Evolutionary conservation across 768 basidiomycete species (phyloP).

Genomic region (Hygrophorus russula): DNA sequence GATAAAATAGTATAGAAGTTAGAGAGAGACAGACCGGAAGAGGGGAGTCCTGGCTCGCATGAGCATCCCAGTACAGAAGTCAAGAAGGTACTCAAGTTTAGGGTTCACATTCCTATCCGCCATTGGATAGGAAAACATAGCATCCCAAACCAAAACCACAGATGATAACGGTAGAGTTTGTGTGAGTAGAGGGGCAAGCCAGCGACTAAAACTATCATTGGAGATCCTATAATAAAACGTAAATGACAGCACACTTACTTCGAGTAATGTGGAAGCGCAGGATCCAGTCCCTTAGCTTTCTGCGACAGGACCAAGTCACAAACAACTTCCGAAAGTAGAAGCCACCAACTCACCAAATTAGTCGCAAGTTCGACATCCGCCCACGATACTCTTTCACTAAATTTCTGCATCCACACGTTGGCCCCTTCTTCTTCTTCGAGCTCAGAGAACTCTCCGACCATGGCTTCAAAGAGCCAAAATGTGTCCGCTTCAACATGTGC

Average conservation of each 20-base stretch:
- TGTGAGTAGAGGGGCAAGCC: constrained; percentile 61
- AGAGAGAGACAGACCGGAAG: constrained; percentile 31
- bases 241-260: constrained; percentile 37
- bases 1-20: neutral
- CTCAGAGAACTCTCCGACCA: constrained; percentile 63
- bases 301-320: constrained; percentile 15
- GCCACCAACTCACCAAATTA: constrained; percentile 38
- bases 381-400: constrained; percentile 49
- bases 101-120: constrained; percentile 43
- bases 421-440: constrained; percentile 60
- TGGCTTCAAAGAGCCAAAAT: constrained; percentile 72
- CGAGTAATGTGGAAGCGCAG: constrained; percentile 66
- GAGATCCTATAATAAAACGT: neutral
- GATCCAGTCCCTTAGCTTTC: constrained; percentile 58
- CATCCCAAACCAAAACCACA: constrained; percentile 59
- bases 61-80: constrained; percentile 62
- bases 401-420: constrained; percentile 47
- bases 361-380: constrained; percentile 52
- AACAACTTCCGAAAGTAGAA: constrained; percentile 2
- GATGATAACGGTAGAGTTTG: constrained; percentile 61
- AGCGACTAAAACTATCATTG: constrained; percentile 36
- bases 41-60: constrained; percentile 43
- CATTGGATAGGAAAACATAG: constrained; percentile 48
- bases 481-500: constrained; percentile 69
- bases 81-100: constrained; percentile 59